These are phyloP conservation scores for Xylariaceae sp. DNA, from an alignment of 2,329 filamentous ascomycete species.

Conservation along the genomic window DNA sequence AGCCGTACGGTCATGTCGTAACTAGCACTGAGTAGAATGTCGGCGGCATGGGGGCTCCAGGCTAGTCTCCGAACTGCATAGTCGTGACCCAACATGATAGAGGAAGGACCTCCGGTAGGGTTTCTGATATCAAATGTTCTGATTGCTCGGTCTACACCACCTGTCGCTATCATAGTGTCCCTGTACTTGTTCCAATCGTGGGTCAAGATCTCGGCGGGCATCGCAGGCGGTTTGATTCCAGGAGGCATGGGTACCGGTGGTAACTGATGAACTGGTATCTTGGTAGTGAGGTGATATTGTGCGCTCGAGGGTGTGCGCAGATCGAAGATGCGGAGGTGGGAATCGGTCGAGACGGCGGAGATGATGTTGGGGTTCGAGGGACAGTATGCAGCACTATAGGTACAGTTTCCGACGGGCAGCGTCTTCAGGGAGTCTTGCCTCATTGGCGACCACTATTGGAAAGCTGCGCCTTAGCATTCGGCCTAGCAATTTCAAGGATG, in stretches of 20 bases:
- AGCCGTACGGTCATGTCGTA: conserved; percentile 98
- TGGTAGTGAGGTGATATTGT: conserved; percentile 79
- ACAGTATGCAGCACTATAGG: conserved; percentile 88
- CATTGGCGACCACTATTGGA: conserved; percentile 74
- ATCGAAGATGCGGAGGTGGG: conserved; percentile 86
- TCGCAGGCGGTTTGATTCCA: conserved; percentile 35
- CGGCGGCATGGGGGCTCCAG: conserved; percentile 92
- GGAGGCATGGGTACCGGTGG: conserved; percentile 44
- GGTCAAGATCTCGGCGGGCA: conserved; percentile 82
- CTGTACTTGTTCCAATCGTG: conserved; percentile 99
- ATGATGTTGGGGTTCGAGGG: conserved; percentile 84
- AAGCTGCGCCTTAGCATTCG: too few species aligned
- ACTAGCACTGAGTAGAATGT: conserved; percentile 82
- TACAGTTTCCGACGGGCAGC: conserved; percentile 87
- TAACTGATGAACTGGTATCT: conserved; percentile 78
- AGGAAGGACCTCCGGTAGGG: conserved; percentile 67
- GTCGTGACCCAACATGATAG: conserved; percentile 78
- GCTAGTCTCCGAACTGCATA: conserved; percentile 84
- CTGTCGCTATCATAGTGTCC: conserved; percentile 78
- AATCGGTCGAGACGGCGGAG: conserved; percentile 86
- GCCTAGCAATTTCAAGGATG: too few species aligned
- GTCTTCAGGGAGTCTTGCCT: conserved; percentile 73
- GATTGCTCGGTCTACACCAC: conserved; percentile 82
- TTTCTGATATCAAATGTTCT: conserved; percentile 88
- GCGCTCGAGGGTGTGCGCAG: conserved; percentile 81